Percentiles rank a stretch among this genome's conserved stretches.
These are phyloP conservation scores for Rhizopogon sp. DNA, from an alignment of 768 basidiomycete species.

Conservation along the genomic window DNA sequence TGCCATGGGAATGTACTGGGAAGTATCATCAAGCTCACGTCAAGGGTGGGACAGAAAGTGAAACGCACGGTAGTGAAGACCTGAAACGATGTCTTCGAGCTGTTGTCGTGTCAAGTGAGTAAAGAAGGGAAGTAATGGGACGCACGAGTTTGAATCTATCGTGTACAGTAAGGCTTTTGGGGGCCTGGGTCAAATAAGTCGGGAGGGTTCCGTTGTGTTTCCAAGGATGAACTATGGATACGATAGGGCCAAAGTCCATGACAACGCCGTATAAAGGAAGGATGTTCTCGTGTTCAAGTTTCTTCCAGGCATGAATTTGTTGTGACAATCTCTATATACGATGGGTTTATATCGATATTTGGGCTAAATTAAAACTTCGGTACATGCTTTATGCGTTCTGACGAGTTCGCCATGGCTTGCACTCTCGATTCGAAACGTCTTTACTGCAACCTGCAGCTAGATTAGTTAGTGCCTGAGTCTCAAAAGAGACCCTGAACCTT, in stretches of 20 bases:
- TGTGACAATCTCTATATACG: conserved; percentile 11
- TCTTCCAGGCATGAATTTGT: conserved; percentile 17
- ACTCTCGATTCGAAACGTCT: conserved; percentile 1
- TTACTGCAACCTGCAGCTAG: conserved; percentile 1
- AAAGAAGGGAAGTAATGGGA: not conserved
- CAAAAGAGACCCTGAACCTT: not conserved
- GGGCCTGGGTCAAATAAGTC: conserved; percentile 5
- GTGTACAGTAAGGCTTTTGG: conserved; percentile 11
- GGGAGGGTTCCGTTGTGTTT: conserved; percentile 13
- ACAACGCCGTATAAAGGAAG: conserved; percentile 14
- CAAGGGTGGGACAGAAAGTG: not conserved
- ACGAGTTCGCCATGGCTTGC: not conserved
- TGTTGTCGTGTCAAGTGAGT: not conserved
- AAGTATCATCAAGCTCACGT: not conserved
- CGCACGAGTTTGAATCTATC: conserved; percentile 16
- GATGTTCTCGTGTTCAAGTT: conserved; percentile 16
- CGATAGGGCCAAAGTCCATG: conserved; percentile 15
- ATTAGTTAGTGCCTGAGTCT: not conserved
- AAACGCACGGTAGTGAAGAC: conserved; percentile 1
- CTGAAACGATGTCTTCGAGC: conserved; percentile 1
- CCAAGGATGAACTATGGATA: conserved; percentile 18
- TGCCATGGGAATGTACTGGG: not conserved
- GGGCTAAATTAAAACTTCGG: not conserved
- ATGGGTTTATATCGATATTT: not conserved
- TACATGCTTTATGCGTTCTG: not conserved